phyloP scores from a whole-genome alignment of 495 filamentous ascomycete species.

The Xylaria venustula region DNA sequence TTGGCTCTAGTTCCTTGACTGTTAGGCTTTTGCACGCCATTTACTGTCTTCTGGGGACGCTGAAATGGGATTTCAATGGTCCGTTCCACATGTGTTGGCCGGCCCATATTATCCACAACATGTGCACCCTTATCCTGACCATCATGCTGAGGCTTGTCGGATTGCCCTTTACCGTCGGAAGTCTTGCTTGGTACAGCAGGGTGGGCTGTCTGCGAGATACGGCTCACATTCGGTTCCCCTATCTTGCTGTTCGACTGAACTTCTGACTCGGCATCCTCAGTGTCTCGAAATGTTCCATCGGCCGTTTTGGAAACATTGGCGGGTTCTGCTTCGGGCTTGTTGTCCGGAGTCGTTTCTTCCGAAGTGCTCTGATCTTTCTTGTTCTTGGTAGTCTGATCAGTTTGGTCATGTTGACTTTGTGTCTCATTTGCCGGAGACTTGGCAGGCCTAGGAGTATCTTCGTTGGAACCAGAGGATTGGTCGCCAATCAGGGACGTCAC shows the following conservation, averaged over 20 bases:
- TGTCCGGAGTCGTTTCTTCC: slow-evolving; percentile 16
- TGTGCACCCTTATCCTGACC: slow-evolving; percentile 1
- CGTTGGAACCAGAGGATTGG: neutral
- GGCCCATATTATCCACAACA: slow-evolving; percentile 26
- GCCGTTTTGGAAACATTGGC: slow-evolving; percentile 19
- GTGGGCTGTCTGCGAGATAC: slow-evolving; percentile 15
- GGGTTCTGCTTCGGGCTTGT: slow-evolving; percentile 13
- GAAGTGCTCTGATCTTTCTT: neutral
- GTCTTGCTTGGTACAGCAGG: neutral
- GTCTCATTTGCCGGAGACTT: neutral
- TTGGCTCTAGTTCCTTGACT: slow-evolving; percentile 14
- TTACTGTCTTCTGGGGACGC: slow-evolving; percentile 10
- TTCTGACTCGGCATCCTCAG: neutral
- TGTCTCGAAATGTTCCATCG: slow-evolving; percentile 12
- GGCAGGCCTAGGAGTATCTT: neutral
- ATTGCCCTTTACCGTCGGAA: neutral
- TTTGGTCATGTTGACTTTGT: neutral
- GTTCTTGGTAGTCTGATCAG: neutral
- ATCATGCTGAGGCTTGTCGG: neutral
- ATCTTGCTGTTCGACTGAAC: slow-evolving; percentile 9
- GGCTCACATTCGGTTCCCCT: slow-evolving; percentile 18
- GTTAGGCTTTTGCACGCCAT: slow-evolving; percentile 4
- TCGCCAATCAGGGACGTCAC: slow-evolving; percentile 16
- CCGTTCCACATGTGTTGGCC: slow-evolving; percentile 26
- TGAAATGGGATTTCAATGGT: slow-evolving; percentile 30